Conservation (phyloP, 352 stramenopile species). For the Halophytophthora batemanensis region DNA sequence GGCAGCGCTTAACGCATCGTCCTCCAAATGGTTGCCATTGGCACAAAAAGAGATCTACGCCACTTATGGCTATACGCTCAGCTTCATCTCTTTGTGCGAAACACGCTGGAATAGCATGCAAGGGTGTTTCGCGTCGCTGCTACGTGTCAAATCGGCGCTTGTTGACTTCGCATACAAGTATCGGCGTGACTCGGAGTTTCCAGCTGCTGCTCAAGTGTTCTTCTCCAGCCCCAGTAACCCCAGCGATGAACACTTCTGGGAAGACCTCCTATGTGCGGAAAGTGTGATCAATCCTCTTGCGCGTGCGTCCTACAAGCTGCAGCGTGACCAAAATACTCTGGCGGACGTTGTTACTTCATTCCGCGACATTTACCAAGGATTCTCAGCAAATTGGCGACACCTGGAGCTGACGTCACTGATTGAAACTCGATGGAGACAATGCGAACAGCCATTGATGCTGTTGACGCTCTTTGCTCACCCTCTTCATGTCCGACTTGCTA, state of each 20-base stretch:
- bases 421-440: not conserved
- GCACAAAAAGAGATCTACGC: not conserved
- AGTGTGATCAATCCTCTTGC: not conserved
- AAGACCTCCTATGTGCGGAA: not conserved
- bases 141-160: not conserved
- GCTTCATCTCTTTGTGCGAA: not conserved
- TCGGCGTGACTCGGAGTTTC: not conserved
- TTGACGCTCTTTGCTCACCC: not conserved
- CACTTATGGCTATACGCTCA: not conserved
- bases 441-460: not conserved
- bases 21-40: conserved; percentile 1
- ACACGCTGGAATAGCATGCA: conserved; percentile 9
- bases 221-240: too few relatives aligned
- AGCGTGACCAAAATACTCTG: not conserved
- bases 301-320: not conserved
- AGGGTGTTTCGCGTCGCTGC: conserved; percentile 6
- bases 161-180: not conserved
- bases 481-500: not conserved
- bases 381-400: not conserved
- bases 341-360: not conserved
- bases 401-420: not conserved
- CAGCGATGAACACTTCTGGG: too few relatives aligned
- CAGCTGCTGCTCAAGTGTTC: not conserved
- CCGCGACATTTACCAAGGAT: not conserved
- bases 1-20: not conserved